phyloP scores from a whole-genome alignment of 2,329 filamentous ascomycete species.

The Calonectria hongkongensis region DNA sequence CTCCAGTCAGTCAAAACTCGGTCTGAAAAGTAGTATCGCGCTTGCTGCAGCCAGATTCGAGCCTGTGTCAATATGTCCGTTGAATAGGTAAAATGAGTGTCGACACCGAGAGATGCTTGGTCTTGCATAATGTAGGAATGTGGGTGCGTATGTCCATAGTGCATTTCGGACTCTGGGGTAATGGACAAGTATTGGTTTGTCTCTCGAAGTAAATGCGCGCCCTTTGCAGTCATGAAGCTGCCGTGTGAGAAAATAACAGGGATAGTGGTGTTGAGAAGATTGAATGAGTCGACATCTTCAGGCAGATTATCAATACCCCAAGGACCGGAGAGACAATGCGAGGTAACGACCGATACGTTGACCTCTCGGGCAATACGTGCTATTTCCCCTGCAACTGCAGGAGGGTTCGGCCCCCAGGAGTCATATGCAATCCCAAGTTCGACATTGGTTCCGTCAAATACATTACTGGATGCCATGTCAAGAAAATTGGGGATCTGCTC shows the following conservation, averaged over 20 bases:
- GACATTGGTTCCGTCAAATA: slow-evolving; percentile 55
- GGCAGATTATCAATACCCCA: slow-evolving; percentile 64
- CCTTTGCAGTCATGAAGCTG: slow-evolving; percentile 63
- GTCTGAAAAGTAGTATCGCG: slow-evolving; percentile 62
- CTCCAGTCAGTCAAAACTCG: slow-evolving; percentile 62
- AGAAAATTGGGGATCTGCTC: slow-evolving; percentile 64
- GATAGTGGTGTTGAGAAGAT: slow-evolving; percentile 64
- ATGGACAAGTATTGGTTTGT: slow-evolving; percentile 73
- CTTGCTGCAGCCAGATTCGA: slow-evolving; percentile 71
- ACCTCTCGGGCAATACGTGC: slow-evolving; percentile 58
- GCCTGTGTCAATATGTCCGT: slow-evolving; percentile 71
- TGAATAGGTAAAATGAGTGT: slow-evolving; percentile 72
- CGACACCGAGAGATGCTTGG: slow-evolving; percentile 71
- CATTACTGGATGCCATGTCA: slow-evolving; percentile 57
- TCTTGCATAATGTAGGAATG: slow-evolving; percentile 67
- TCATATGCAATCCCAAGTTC: slow-evolving; percentile 66
- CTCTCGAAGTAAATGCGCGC: slow-evolving; percentile 65
- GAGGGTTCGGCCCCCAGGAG: slow-evolving; percentile 54
- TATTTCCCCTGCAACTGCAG: slow-evolving; percentile 56
- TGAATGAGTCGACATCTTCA: slow-evolving; percentile 59
- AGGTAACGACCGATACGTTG: slow-evolving; percentile 67
- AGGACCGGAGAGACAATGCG: slow-evolving; percentile 63
- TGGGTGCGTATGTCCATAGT: slow-evolving; percentile 72
- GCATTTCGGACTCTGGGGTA: slow-evolving; percentile 76
- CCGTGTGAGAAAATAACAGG: slow-evolving; percentile 73